Base-by-base conservation (phyloP, 148 eudicot species). In the Heliamphora exappendiculata region DNA sequence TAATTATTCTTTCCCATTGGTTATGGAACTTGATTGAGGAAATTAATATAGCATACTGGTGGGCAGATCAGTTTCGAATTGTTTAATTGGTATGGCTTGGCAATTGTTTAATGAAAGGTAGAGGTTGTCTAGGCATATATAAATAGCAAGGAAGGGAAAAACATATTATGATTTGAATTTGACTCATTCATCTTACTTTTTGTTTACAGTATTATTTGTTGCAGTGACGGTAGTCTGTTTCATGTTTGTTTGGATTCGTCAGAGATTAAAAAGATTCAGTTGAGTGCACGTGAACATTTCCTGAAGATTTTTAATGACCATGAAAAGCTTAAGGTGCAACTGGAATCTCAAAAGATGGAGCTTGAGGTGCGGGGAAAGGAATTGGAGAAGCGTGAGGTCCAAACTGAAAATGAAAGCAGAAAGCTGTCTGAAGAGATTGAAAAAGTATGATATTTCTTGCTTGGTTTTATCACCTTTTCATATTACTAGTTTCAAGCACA, bases 341-440 rank as follows among this genome's bases (percentile, higher is more conserved):
- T 95, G 64, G 97, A 95, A 81, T 80, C 81, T 66, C 87, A 91
- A 82, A 88, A 80, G 78, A 80, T 60, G 77, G 91, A 85, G 65
- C 96, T 92, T 37, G 98, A 91, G 73, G 31, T 85, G 54, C 90
- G 94, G 31, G 92, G 89, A 68, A 83, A 87, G 70, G 94, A 91
- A 75, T 83, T 95, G 86, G 93, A 89, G 84, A 81, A 88, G 81
- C 98, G 98, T 64, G 97, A 95, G 82, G 88, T 89, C 19, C 87
- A 73, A 39, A 95, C 85, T 82, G 98, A 95, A 80, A 82, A 31
- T 76, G 97, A 95, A 80, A 90, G 93, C 70, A 89, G 82, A 74
- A 92, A 85, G 82, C 90, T 95, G 7, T 50, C 81, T 34, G 98
- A 92, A 81, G 98, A 95, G 72, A 85, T 90, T 67, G 94, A 91